phyloP scores from a whole-genome alignment of 768 basidiomycete genomes.

The Clavaria fumosa region DNA sequence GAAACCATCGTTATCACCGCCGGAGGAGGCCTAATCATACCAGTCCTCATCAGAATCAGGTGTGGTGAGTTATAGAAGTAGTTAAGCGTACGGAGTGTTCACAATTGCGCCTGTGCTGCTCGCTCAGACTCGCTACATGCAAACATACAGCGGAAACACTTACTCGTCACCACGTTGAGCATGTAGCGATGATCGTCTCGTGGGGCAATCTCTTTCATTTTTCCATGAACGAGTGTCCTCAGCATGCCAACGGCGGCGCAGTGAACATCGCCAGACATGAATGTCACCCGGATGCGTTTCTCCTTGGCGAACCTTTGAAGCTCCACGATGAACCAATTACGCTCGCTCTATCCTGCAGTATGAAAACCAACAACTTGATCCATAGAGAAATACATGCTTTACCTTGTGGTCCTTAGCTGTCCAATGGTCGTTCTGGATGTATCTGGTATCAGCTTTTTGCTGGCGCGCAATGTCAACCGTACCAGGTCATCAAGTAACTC shows the following conservation, averaged over 20 bases:
- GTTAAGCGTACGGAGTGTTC: constrained; percentile 65
- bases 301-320: constrained; percentile 56
- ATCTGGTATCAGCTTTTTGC: not conserved
- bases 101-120: constrained; percentile 64
- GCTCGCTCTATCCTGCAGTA: constrained; percentile 45
- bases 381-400: constrained; percentile 3
- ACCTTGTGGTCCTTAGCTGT: constrained; percentile 72
- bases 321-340: constrained; percentile 75
- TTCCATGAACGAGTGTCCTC: constrained; percentile 43
- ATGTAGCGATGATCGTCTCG: constrained; percentile 69
- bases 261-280: constrained; percentile 89
- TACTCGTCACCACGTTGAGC: constrained; percentile 76
- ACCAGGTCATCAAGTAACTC: constrained; percentile 90
- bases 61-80: not conserved
- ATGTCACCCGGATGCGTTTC: constrained; percentile 60
- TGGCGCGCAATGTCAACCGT: constrained; percentile 11
- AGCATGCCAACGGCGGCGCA: constrained; percentile 72
- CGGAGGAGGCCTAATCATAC: constrained; percentile 35
- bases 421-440: constrained; percentile 75
- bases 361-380: constrained; percentile 4
- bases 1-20: constrained; percentile 69
- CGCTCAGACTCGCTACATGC: constrained; percentile 1
- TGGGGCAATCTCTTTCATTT: constrained; percentile 36
- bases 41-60: too few species aligned
- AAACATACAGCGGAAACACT: constrained; percentile 13